Percentiles rank a stretch among this genome's conserved stretches.
Conservation (phyloP, 805 yeast genomes). For the Candida multigemmis region DNA sequence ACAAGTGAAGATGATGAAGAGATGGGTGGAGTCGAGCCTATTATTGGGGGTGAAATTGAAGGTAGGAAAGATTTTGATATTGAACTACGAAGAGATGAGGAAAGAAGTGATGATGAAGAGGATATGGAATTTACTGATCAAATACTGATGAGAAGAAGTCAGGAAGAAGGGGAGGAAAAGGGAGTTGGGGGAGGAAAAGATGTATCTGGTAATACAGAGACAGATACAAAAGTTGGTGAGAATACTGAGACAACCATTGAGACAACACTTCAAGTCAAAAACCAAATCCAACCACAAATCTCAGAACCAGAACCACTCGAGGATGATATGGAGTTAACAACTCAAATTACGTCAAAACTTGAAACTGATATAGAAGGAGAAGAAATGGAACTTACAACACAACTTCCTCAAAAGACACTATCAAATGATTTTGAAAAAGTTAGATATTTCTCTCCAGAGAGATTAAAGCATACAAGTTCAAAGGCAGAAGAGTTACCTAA, state of each 20-base stretch:
- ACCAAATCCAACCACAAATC: background rate
- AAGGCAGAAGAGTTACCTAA: too few relatives aligned
- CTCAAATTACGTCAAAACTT: slow-evolving; percentile 2
- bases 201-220: too few relatives aligned
- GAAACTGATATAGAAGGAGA: slow-evolving; percentile 4
- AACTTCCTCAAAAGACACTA: slow-evolving; percentile 1
- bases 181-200: too few relatives aligned
- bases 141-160: slow-evolving; percentile 1
- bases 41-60: background rate
- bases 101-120: slow-evolving; percentile 3
- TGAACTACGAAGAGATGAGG: too few relatives aligned
- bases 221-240: too few relatives aligned
- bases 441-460: background rate
- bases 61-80: slow-evolving; percentile 10
- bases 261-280: background rate
- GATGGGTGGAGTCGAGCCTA: too few relatives aligned
- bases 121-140: slow-evolving; percentile 12
- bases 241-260: too few relatives aligned
- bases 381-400: slow-evolving; percentile 7
- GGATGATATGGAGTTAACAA: slow-evolving; percentile 14
- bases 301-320: slow-evolving; percentile 4
- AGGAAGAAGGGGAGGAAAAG: background rate
- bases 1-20: too few relatives aligned
- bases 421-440: background rate
- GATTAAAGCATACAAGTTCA: too few relatives aligned